These are phyloP conservation scores for Selaginella tamariscina DNA, from an alignment of 75 land plant species.

Conservation along the genomic window DNA sequence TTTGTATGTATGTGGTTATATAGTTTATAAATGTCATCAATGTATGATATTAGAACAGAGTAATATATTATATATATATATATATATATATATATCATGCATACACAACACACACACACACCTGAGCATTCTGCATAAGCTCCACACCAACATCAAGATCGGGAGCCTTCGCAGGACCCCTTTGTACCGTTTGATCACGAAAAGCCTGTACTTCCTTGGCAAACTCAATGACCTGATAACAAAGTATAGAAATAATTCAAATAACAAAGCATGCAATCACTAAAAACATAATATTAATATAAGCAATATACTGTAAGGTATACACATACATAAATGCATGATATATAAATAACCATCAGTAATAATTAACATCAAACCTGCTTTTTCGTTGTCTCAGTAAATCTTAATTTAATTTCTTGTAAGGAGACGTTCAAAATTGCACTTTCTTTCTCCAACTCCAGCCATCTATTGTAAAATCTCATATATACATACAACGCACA, in stretches of 20 bases:
- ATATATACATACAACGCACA: not conserved
- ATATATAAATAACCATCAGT: too few relatives aligned
- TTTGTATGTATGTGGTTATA: not conserved
- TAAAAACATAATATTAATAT: too few relatives aligned
- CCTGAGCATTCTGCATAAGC: slow-evolving; percentile 16
- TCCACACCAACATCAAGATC: slow-evolving; percentile 23
- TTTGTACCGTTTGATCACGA: slow-evolving; percentile 21
- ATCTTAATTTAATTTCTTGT: slow-evolving; percentile 25
- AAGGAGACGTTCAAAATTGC: slow-evolving; percentile 8
- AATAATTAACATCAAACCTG: slow-evolving; percentile 2
- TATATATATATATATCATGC: not conserved
- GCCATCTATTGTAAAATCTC: slow-evolving; percentile 13
- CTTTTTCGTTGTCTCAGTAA: slow-evolving; percentile 21
- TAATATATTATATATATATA: not conserved
- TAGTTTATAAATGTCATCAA: too few relatives aligned
- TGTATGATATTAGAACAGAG: too few relatives aligned
- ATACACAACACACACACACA: not conserved
- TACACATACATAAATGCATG: not conserved
- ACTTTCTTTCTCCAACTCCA: slow-evolving; percentile 14
- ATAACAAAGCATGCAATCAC: too few relatives aligned
- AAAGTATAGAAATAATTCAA: not conserved
- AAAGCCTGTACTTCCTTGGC: slow-evolving; percentile 17
- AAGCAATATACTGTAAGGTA: too few relatives aligned
- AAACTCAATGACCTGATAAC: slow-evolving; percentile 19
- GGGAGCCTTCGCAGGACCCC: slow-evolving; percentile 24